Evolutionary conservation across 495 filamentous ascomycete genomes (phyloP).

Genomic region (Parmelia sp.): DNA sequence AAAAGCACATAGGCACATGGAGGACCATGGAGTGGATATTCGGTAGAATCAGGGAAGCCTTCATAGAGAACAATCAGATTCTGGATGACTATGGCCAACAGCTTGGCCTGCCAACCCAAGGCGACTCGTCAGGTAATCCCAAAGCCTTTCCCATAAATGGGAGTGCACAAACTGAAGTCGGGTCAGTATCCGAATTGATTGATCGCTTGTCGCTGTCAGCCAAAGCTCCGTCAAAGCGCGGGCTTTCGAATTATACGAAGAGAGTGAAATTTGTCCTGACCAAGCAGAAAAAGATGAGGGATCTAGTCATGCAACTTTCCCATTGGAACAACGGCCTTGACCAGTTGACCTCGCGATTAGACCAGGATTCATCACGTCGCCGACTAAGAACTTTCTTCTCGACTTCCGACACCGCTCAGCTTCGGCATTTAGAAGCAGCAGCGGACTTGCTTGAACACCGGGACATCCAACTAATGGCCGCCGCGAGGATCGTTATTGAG

Average conservation of each 20-base stretch:
- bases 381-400: conserved; percentile 17
- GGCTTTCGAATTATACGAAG: conserved; percentile 12
- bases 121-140: conserved; percentile 17
- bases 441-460: conserved; percentile 20
- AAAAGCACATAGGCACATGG: conserved; percentile 19
- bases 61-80: conserved; percentile 21
- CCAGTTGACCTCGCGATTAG: conserved; percentile 21
- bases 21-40: conserved; percentile 24
- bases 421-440: conserved; percentile 19
- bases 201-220: conserved; percentile 17
- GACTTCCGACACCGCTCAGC: conserved; percentile 13
- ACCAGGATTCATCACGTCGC: conserved; percentile 17
- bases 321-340: conserved; percentile 27
- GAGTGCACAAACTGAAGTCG: not conserved
- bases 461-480: conserved; percentile 22
- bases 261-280: conserved; percentile 23
- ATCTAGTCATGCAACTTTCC: conserved; percentile 23
- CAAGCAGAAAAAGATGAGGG: conserved; percentile 19
- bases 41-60: conserved; percentile 19
- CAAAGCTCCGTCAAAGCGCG: conserved; percentile 18
- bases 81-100: conserved; percentile 20
- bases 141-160: no score
- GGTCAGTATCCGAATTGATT: conserved; percentile 16
- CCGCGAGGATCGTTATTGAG: conserved; percentile 17
- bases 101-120: conserved; percentile 16